A percentile compares a stretch with the other conserved stretches of the same genome.
These are phyloP conservation scores for Tolypocladium inflatum DNA, from an alignment of 2,329 filamentous ascomycete genomes.

Conservation along the genomic window DNA sequence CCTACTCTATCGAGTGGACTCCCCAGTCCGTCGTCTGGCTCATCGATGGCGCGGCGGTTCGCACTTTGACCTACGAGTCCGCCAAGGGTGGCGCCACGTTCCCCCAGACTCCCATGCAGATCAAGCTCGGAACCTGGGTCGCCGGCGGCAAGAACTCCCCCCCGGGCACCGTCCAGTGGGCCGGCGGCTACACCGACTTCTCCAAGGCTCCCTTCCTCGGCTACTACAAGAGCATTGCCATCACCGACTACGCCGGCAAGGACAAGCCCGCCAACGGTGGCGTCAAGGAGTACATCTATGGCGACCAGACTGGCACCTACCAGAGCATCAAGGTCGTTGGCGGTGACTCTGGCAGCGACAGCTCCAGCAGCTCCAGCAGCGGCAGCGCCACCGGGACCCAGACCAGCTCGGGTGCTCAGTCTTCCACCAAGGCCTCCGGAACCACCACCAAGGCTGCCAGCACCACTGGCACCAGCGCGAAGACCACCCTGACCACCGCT, in stretches of 20 bases:
- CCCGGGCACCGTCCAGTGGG: conserved; percentile 63
- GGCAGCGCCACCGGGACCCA: conserved; percentile 1
- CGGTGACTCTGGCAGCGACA: conserved; percentile 19
- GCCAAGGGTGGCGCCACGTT: conserved; percentile 49
- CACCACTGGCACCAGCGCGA: conserved; percentile 9
- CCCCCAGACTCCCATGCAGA: conserved; percentile 65
- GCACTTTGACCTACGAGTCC: conserved; percentile 50
- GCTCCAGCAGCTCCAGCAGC: conserved; percentile 2
- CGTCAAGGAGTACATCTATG: conserved; percentile 43
- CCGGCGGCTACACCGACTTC: conserved; percentile 51
- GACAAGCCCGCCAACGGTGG: conserved; percentile 24
- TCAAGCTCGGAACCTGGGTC: conserved; percentile 62
- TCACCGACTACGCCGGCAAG: conserved; percentile 45
- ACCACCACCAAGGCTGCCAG: conserved; percentile 5
- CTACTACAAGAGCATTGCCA: conserved; percentile 47
- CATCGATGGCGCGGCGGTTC: conserved; percentile 51
- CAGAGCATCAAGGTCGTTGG: conserved; percentile 41
- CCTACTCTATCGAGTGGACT: conserved; percentile 61
- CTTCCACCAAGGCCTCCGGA: conserved; percentile 1
- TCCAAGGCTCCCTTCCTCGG: conserved; percentile 40
- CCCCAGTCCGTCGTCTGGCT: conserved; percentile 53
- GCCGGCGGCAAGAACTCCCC: conserved; percentile 48
- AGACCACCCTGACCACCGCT: conserved; percentile 11
- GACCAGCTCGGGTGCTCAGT: not conserved
- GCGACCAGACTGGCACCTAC: conserved; percentile 38